phyloP scores from a whole-genome alignment of 495 filamentous ascomycete genomes.

The Zalerion maritima region DNA sequence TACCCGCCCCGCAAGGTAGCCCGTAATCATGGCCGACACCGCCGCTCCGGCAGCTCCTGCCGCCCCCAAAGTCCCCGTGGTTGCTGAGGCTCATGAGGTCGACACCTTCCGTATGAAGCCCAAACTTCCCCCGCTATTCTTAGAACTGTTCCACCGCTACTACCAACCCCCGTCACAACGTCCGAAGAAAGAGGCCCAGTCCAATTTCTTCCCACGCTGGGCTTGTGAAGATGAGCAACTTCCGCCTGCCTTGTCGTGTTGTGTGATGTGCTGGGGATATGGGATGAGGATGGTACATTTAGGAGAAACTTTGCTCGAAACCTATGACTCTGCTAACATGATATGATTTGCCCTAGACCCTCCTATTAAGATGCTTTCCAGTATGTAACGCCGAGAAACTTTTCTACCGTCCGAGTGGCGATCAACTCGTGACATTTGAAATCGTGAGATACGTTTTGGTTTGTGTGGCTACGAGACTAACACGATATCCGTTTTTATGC shows the following conservation, averaged over 20 bases:
- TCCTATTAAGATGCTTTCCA: constrained; percentile 44
- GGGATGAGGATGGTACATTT: too few species aligned
- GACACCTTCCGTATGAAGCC: constrained; percentile 56
- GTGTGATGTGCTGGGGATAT: too few species aligned
- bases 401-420: not conserved
- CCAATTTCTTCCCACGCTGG: too few species aligned
- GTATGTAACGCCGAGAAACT: constrained; percentile 27
- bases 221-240: too few species aligned
- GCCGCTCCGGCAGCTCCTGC: constrained; percentile 14
- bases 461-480: too few species aligned
- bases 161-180: constrained; percentile 2
- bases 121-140: constrained; percentile 8
- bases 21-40: constrained; percentile 13
- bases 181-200: too few species aligned
- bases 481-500: constrained; percentile 6
- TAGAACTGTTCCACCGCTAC: constrained; percentile 9
- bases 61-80: constrained; percentile 49
- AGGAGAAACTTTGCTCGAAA: too few species aligned
- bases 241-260: too few species aligned
- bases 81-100: constrained; percentile 72
- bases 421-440: too few species aligned
- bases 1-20: constrained; percentile 15
- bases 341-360: constrained; percentile 27
- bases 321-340: too few species aligned
- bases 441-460: too few species aligned